Evolutionary conservation across 768 basidiomycete genomes (phyloP), one percentile per base, ranked within the genome.

Genomic region (Suillus subluteus): DNA sequence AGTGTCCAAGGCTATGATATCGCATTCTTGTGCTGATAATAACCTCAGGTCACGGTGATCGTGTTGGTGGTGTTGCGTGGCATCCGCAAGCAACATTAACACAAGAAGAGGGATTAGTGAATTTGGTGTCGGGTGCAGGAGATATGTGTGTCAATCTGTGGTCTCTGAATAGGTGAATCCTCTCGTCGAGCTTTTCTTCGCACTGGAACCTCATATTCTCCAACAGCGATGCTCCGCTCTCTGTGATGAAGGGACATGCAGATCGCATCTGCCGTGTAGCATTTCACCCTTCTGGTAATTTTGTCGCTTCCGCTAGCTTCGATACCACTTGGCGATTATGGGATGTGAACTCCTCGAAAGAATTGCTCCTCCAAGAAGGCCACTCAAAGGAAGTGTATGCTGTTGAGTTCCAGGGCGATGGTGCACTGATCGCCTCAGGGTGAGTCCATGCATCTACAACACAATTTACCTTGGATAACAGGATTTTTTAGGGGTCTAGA

Each of bases 311-410:
- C 67, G 96, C 98, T 1, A 95, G 94, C 69, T 99, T 96, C 72
- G 98, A 99, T 77, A 97, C 94, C 18, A 94, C 97, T 35, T 99
- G 98, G 98, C 83, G 98, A 54, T 78, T 99, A 62, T 99, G 98
- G 98, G 97, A 99, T 77, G 91, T 95, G 16, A 83, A 84, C 62
- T 92, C 89, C 0, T 81, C 88, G 2, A 89, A 88, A 76, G 95
- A 98, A 72, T 76, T 99, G 13, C 80, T 97, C 37, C 78, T 96
- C 13, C 98, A 99, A 78, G 96, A 99, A 77, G 98, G 98, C 0
- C 98, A 99, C 74, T 95, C 95, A 4, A 96, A 96, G 75, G 96
- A 98, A 74, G 96, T 99, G 0, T 99, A 97, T 75, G 83, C 94
- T 2, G 85, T 99, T n/a, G 94, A 95, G 69, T 99, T 98, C 75